Base-by-base conservation (phyloP, 208 protist species). In the Endotrypanum monterogeii region DNA sequence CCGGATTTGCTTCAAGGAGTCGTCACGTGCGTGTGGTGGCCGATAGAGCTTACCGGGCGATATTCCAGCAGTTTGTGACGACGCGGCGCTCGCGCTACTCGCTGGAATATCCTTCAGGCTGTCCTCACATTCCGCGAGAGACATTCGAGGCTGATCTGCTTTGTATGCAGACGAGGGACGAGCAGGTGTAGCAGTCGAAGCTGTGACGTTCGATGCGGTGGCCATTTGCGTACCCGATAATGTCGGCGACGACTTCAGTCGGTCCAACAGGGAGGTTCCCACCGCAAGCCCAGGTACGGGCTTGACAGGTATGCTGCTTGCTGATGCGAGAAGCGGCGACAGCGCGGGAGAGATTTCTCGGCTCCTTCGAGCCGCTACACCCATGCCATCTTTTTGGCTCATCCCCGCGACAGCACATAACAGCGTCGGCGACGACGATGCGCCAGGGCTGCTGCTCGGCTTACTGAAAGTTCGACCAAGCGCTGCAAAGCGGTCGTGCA, bases 11-110 rank as follows among this genome's bases (percentile, higher is more conserved):
- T 55, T 25, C 61, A 48, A 7, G 12, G 41, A 52, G 20, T 79
- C 74, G 20, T 79, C 74, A 46, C 74, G 74, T 4, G 68, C 74
- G 44, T 79, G 74, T 14, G 74, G 74, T 11, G 74, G 74, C 11
- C 74, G 74, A 55, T 79, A 79, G 11, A 79, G 61, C 67, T 79
- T 76, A 18, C 30, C 20, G 11, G 50, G 28, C 6, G 66, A 57
- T 30, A 28, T 32, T 28, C 48, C n/a, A 25, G 23, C 37, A 16
- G 46, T 7, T 25, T n/a, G n/a, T 4, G 63, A 12, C 14, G 44
- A 54, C 44, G 44, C 14, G 4, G 41, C 18, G n/a, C n/a, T 35
- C 16, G 25, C 44, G 30, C 14, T 23, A 48, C 37, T 11, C 8
- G 20, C 37, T 23, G 60, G 4, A 37, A 20, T 11, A 30, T n/a